A percentile compares a stretch with the other conserved stretches of the same genome.
Conservation (phyloP, 1,284 basidiomycete species). For the Prillingera fragicola region DNA sequence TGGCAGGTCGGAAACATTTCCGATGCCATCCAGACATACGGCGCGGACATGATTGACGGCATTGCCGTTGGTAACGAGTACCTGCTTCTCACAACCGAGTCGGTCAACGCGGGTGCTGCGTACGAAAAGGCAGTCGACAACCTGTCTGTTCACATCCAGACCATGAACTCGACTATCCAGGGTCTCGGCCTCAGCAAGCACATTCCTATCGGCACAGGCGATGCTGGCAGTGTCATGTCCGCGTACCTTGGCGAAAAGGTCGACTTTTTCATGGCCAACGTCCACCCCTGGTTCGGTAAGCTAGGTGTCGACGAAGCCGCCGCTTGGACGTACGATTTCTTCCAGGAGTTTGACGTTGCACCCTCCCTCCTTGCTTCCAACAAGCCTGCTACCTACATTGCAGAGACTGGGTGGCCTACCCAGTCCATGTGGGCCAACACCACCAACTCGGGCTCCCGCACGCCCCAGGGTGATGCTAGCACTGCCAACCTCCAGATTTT, state of each 20-base stretch:
- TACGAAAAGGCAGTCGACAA: constrained; percentile 45
- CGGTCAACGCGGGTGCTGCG: constrained; percentile 21
- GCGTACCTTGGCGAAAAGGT: constrained; percentile 60
- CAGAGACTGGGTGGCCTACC: constrained; percentile 88
- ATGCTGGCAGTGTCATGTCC: constrained; percentile 84
- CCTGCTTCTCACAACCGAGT: constrained; percentile 59
- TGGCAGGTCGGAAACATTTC: constrained; percentile 66
- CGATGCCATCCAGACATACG: constrained; percentile 63
- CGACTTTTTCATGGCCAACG: constrained; percentile 63
- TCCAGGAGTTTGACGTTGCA: constrained; percentile 56
- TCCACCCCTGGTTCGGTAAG: constrained; percentile 68
- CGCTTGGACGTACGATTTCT: constrained; percentile 60
- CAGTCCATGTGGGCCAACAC: constrained; percentile 53
- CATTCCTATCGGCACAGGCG: constrained; percentile 77
- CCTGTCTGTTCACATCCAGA: constrained; percentile 62
- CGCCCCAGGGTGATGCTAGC: constrained; percentile 53
- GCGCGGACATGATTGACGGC: constrained; percentile 69
- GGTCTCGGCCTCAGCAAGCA: constrained; percentile 50
- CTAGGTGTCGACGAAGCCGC: constrained; percentile 62
- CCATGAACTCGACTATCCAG: constrained; percentile 55
- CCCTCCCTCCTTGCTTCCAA: constrained; percentile 51
- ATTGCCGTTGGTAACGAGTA: constrained; percentile 59
- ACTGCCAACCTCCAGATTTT: constrained; percentile 68
- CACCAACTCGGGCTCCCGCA: constrained; percentile 50
- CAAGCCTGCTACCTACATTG: constrained; percentile 73